Percentiles rank a stretch among this genome's conserved stretches.
Conservation (phyloP, 2,329 filamentous ascomycete genomes). For the Fusarium tanahbumbuense region DNA sequence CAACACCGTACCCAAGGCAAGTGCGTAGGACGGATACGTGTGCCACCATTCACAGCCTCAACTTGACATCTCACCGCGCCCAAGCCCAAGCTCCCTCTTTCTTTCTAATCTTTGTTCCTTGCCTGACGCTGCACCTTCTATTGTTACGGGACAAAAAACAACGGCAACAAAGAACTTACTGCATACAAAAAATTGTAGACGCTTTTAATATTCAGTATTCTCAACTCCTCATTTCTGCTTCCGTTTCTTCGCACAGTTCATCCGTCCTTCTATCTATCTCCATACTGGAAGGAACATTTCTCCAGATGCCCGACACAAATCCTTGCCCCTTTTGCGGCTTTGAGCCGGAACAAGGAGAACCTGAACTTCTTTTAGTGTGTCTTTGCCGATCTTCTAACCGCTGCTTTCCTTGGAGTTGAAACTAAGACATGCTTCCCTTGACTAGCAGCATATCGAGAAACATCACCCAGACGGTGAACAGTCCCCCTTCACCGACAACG, state of each 20-base stretch:
- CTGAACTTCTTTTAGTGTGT: slow-evolving; percentile 53
- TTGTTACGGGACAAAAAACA: slow-evolving; percentile 1
- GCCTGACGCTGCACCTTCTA: not conserved
- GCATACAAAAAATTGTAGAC: not conserved
- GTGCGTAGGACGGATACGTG: slow-evolving; percentile 21
- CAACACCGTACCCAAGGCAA: not conserved
- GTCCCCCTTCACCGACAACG: slow-evolving; percentile 19
- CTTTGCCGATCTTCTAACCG: slow-evolving; percentile 6
- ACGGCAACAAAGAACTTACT: not conserved
- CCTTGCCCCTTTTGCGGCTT: slow-evolving; percentile 55
- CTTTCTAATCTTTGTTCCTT: slow-evolving; percentile 24
- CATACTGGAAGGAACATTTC: slow-evolving; percentile 2
- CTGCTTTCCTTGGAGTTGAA: slow-evolving; percentile 1
- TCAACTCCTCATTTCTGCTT: not conserved
- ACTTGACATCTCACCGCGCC: slow-evolving; percentile 24
- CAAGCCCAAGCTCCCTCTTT: not conserved
- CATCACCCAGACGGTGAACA: slow-evolving; percentile 42
- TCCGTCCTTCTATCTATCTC: not conserved
- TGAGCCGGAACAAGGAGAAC: slow-evolving; percentile 46
- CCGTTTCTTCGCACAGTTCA: not conserved
- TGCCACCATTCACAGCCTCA: slow-evolving; percentile 38
- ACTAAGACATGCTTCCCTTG: slow-evolving; percentile 28
- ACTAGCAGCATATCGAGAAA: slow-evolving; percentile 49
- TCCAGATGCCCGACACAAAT: slow-evolving; percentile 20
- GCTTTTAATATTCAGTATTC: not conserved